Evolutionary conservation across 768 basidiomycete genomes (phyloP).

Genomic region (Gyrodon lividus): DNA sequence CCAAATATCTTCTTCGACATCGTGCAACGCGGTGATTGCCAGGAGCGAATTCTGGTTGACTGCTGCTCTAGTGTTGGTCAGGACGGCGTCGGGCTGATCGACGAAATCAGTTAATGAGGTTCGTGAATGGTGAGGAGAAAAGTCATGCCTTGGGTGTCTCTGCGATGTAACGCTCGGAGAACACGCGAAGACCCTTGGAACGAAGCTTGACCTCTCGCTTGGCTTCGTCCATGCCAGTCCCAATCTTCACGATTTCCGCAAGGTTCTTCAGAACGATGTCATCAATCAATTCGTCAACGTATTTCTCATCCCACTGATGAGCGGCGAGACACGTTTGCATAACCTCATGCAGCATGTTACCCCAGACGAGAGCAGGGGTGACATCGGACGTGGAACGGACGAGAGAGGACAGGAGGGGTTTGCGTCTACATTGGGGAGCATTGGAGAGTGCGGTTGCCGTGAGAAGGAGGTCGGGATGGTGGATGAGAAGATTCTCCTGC

Average conservation of each 20-base stretch:
- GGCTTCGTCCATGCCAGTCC: slow-evolving; percentile 59
- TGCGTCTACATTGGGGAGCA: slow-evolving; percentile 79
- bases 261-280: slow-evolving; percentile 53
- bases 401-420: slow-evolving; percentile 74
- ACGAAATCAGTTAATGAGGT: background rate
- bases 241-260: slow-evolving; percentile 60
- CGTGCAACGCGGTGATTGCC: slow-evolving; percentile 74
- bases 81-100: slow-evolving; percentile 55
- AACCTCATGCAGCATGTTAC: slow-evolving; percentile 90
- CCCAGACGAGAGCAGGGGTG: slow-evolving; percentile 79
- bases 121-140: background rate
- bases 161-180: slow-evolving; percentile 66
- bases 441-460: slow-evolving; percentile 89
- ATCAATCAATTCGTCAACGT: slow-evolving; percentile 60
- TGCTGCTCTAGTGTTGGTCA: slow-evolving; percentile 64
- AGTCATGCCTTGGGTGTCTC: slow-evolving; percentile 57
- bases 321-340: slow-evolving; percentile 75
- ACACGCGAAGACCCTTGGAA: slow-evolving; percentile 63
- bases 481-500: slow-evolving; percentile 69
- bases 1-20: slow-evolving; percentile 97
- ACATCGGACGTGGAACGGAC: slow-evolving; percentile 57
- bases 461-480: slow-evolving; percentile 89
- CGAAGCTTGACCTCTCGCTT: slow-evolving; percentile 58
- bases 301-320: slow-evolving; percentile 60
- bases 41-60: slow-evolving; percentile 52